Evolutionary conservation across 202 grass and related monocot genomes (phyloP), one percentile per base, ranked within the genome.

Genomic region (Schoenoplectus tabernaemontani): DNA sequence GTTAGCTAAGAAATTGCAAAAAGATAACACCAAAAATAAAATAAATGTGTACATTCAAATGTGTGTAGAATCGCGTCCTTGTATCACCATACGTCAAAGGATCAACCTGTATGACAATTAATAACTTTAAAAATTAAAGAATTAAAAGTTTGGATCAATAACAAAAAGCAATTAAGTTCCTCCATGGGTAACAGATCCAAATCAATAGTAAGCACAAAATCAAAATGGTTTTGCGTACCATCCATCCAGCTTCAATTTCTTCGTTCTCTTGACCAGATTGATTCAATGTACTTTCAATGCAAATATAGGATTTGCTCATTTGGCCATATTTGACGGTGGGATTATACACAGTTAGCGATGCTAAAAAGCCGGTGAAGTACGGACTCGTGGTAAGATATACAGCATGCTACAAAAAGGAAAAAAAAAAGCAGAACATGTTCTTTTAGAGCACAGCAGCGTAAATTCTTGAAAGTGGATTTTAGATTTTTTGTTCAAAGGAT

Each of bases 201-300:
- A 22, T 68, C 26, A 38, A 68, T 7, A 4, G 32, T 39, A 19
- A 73, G 39, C 9, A 54, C 0, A 53, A 76, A 54, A 56, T 43
- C 13, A 12, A n/a, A n/a, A 15, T 23, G 38, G 20, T 39, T 57
- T 78, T 42, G 60, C 75, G 12, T 42, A 78, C 75, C 75, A 26
- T 20, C 75, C 75, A 78, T 58, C 75, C 53, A 59, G 57, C 37
- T 7, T 33, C 33, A 59, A 78, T 78, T 59, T 78, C 75, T 13
- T 78, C 57, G 15, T 13, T 24, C 22, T 0, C 75, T 56, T 54
- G 23, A 23, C 17, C 6, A 68, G 0, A 1, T 39, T 72, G 13
- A 48, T 72, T 48, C 37, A 26, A 20, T 39, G 19, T 17, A 41
- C 9, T 78, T 59, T 41, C 12, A 26, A 78, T 59, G 24, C 2